Conservation (phyloP, 345 rosid species). For the Acer campestre region DNA sequence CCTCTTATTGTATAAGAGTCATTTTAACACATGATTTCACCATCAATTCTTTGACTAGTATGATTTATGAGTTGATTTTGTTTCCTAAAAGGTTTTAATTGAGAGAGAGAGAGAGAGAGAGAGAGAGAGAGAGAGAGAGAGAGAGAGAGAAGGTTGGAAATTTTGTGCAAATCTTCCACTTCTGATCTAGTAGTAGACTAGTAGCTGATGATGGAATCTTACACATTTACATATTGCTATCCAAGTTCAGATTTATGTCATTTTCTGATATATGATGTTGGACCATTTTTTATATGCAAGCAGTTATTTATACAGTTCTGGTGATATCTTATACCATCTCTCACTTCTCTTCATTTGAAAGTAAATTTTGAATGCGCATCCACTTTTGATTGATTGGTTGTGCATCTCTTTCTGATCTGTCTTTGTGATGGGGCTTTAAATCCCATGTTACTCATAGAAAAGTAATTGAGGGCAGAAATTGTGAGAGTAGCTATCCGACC, state of each 20-base stretch:
- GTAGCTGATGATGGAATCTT: neutral
- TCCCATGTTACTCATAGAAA: no score
- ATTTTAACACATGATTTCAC: neutral
- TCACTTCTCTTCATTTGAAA: neutral
- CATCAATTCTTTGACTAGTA: neutral
- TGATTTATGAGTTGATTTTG: no score
- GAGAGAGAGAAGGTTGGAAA: neutral
- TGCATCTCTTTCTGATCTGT: no score
- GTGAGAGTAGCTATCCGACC: no score
- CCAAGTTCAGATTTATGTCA: neutral
- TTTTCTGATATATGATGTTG: slow-evolving; percentile 2
- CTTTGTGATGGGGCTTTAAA: no score
- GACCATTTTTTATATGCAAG: neutral
- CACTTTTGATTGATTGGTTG: no score
- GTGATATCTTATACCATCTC: neutral
- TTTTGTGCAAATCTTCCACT: neutral
- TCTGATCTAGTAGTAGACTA: neutral
- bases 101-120: neutral
- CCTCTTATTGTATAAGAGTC: no score
- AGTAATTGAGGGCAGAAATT: no score
- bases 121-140: neutral
- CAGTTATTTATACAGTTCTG: neutral
- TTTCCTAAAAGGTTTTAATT: neutral
- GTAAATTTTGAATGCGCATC: no score
- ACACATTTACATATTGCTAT: neutral